Evolutionary conservation across 73 alveolate genomes (phyloP), one percentile per base, ranked within the genome.

Genomic region (Paramecium octaurelia): DNA sequence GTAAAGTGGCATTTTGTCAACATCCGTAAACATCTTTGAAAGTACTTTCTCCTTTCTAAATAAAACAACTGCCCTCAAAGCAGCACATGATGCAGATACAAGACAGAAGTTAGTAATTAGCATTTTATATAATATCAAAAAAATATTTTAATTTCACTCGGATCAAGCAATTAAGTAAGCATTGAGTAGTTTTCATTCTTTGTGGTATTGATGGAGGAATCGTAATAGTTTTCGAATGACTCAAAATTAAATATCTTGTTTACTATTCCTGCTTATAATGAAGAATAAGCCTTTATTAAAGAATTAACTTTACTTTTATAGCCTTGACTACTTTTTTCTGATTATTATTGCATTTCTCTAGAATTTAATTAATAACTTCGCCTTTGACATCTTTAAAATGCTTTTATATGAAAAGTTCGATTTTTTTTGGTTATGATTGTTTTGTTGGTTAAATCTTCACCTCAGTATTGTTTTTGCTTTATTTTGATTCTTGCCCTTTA

Each of bases 1-100:
- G 54, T 80, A 80, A 0, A 80, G 24, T 2, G 70, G 58, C 91
- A 80, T 80, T 80, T 44, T 44, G 10, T 80, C 70, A 10, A 80
- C 91, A 80, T 80, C 91, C 44, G 35, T 23, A 23, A 80, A 80
- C 91, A 80, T 80, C 29, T 44, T 80, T 11, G 46, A 20, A 11
- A 80, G 34, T 2, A 23, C 6, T 43, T 80, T 80, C 27, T 80
- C 91, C 29, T 64, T 80, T 46, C 75, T 44, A 24, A 42, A 24
- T 80, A 42, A 80, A 11, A 80, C 31, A 11, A 80, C 38, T 44
- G 44, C 70, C 29, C 73, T 80, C 27, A 80, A 23, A 8, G 75
- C 91, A 38, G 91, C 46, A 44, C 91, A 34, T 11, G 91, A 42
- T 27, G 76, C 84, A 64, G 84, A 64, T 11, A 14, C 84, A 10